Evolutionary conservation across 2,329 filamentous ascomycete species (phyloP), one percentile per base, ranked within the genome.

Genomic region (Colletotrichum sp.): DNA sequence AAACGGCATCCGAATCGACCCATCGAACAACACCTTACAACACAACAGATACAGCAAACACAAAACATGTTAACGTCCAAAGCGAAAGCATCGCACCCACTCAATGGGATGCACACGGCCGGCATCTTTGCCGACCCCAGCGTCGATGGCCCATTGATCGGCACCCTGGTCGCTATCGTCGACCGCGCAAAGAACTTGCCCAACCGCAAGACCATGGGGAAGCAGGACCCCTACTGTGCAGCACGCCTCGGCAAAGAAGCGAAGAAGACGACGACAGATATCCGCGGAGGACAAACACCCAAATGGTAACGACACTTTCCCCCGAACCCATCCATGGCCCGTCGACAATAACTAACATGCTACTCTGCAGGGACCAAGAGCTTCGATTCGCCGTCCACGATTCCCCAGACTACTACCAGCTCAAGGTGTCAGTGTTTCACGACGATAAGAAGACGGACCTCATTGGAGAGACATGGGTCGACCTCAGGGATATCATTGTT

Each of bases 401-500:
- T 82, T 98, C 96, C 18, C 93, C 96, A 21, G 97, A 99, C 86
- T 99, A 99, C 88, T 96, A 95, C 86, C 95, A 96, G 83, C 90
- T 99, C 73, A 99, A 99, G 84, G 90, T 99, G 18, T 98, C 96
- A 4, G 92, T 99, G 7, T 99, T 99, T 87, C 98, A 98, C 83
- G 97, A 99, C 81, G 97, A 99, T 86, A 99, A 98, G 88, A 98
- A 94, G 87, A 99, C 96, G 0, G 97, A 99, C 79, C 86, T 99
- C 78, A 98, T 99, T 80, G 97, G 97, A 79, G 97, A 99, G 85
- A 93, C 95, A 8, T 98, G 95, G 93, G 92, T 99, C 75, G 94
- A 95, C 81, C 89, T 99, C 76, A 92, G 93, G 79, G 90, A 92
- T 79, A 94, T 99, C 80, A 91, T 99, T 78, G 90, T 96, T 24